Percentiles rank a stretch among this genome's conserved stretches.
phyloP scores from a whole-genome alignment of 257 asterid species.

The Schizonepeta tenuifolia region DNA sequence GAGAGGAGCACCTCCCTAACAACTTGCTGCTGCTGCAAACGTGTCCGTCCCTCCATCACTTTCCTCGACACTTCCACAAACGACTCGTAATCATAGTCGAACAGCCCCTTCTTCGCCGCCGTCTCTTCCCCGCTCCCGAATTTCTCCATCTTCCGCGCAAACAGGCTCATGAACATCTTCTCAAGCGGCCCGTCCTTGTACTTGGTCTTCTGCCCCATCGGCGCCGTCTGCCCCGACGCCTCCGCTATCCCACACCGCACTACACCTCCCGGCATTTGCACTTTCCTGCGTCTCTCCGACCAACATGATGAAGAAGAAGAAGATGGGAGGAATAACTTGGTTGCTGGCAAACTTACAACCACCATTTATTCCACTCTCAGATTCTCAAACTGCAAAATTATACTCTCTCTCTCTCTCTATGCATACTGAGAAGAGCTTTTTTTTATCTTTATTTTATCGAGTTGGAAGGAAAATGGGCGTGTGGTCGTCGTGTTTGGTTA shows the following conservation, averaged over 20 bases:
- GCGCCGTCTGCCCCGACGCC: conserved; percentile 86
- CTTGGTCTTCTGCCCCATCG: conserved; percentile 88
- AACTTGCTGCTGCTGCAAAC: conserved; percentile 78
- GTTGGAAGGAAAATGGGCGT: conserved; percentile 23
- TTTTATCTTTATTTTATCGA: background rate
- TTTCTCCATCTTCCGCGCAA: conserved; percentile 89
- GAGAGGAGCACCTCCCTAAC: conserved; percentile 87
- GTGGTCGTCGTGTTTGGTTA: conserved; percentile 16
- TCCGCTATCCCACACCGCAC: conserved; percentile 83
- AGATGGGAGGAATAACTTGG: conserved; percentile 18
- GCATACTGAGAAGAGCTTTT: background rate
- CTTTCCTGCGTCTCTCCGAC: background rate
- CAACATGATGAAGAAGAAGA: conserved; percentile 1
- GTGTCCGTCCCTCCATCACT: conserved; percentile 75
- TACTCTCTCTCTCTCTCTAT: background rate
- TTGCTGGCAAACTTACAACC: conserved; percentile 51
- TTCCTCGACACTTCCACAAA: conserved; percentile 75
- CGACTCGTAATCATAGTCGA: conserved; percentile 82
- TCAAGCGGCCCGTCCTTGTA: conserved; percentile 84
- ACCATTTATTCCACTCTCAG: conserved; percentile 38
- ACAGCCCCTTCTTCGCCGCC: conserved; percentile 51
- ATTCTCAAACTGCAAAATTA: background rate
- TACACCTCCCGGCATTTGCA: background rate
- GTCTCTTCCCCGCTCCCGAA: conserved; percentile 42
- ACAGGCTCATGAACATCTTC: conserved; percentile 78